A percentile compares a stretch with the other conserved stretches of the same genome.
phyloP scores from a whole-genome alignment of 805 yeast genomes.

The Myxozyma nipponensis region DNA sequence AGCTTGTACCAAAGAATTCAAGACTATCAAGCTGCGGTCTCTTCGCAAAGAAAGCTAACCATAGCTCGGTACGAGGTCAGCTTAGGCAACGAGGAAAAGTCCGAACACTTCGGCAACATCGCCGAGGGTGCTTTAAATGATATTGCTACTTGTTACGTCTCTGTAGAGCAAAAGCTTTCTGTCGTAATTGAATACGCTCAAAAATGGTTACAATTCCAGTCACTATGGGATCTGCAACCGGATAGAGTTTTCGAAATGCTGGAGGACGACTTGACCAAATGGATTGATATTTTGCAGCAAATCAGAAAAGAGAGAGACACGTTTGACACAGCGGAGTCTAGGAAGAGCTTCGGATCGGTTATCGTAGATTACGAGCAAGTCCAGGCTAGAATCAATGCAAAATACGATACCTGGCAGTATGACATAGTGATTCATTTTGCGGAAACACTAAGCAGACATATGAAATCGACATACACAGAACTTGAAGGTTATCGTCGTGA shows the following conservation, averaged over 20 bases:
- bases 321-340: constrained; percentile 51
- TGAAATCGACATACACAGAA: constrained; percentile 36
- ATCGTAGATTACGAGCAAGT: constrained; percentile 50
- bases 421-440: constrained; percentile 45
- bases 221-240: constrained; percentile 55
- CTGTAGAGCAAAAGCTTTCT: constrained; percentile 37
- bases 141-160: constrained; percentile 19
- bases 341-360: constrained; percentile 43
- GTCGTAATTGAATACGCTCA: constrained; percentile 41
- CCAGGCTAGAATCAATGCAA: constrained; percentile 49
- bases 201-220: constrained; percentile 55
- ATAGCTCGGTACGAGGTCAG: constrained; percentile 20
- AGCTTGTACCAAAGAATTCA: constrained; percentile 26
- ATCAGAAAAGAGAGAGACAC: constrained; percentile 43
- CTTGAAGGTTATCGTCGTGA: constrained; percentile 38
- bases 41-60: constrained; percentile 18
- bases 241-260: constrained; percentile 41
- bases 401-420: constrained; percentile 58
- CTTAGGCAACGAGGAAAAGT: background rate
- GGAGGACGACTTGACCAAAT: constrained; percentile 39
- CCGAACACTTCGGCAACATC: constrained; percentile 6
- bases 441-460: constrained; percentile 36
- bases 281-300: constrained; percentile 50
- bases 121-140: constrained; percentile 6
- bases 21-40: constrained; percentile 21